phyloP scores from a whole-genome alignment of 495 filamentous ascomycete genomes.

The Aspergillus diversus region DNA sequence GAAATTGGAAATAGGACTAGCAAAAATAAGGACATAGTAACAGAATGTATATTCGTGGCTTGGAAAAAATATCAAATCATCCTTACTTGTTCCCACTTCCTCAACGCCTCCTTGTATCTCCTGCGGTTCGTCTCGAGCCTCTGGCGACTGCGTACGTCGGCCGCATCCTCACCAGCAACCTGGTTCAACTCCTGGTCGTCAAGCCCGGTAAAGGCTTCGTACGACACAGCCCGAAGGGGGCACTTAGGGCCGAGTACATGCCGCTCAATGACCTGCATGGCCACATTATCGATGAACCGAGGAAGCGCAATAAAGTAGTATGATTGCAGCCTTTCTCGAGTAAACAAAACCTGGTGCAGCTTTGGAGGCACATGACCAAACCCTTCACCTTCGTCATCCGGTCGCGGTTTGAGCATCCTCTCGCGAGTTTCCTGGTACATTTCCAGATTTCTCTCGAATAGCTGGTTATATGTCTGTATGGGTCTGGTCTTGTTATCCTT shows the following conservation, averaged over 20 bases:
- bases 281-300: constrained; percentile 12
- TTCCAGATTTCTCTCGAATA: background rate
- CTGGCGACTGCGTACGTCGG: background rate
- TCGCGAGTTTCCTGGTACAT: too few relatives aligned
- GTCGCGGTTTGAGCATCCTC: background rate
- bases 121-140: constrained; percentile 1
- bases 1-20: background rate
- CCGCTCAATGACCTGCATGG: constrained; percentile 13
- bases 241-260: constrained; percentile 17
- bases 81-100: constrained; percentile 9
- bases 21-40: background rate
- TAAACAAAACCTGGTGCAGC: constrained; percentile 1
- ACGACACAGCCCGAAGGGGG: background rate
- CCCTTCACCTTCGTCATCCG: background rate
- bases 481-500: background rate
- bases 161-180: constrained; percentile 9
- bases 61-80: background rate
- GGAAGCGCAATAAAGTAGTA: constrained; percentile 7
- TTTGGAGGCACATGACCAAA: background rate
- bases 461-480: background rate
- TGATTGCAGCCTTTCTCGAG: background rate
- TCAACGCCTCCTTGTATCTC: constrained; percentile 7
- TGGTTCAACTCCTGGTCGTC: constrained; percentile 7
- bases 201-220: constrained; percentile 5
- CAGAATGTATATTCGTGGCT: background rate